These are phyloP conservation scores for Scleroderma citrinum DNA, from an alignment of 768 basidiomycete genomes.

Conservation along the genomic window DNA sequence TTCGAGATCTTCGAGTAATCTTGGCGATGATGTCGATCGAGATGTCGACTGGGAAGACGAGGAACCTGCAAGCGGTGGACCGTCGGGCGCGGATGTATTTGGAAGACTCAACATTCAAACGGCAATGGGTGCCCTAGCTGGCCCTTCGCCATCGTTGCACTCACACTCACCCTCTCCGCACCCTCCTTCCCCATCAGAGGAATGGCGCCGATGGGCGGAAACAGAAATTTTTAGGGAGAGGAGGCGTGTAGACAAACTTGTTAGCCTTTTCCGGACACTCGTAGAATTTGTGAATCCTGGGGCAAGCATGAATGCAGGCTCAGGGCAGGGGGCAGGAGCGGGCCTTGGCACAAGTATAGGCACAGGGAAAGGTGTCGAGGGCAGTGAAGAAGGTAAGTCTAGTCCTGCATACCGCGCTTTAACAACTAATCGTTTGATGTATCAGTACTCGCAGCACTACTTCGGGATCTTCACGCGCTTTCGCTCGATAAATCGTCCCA, in stretches of 20 bases:
- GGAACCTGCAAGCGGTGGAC: conserved; percentile 7
- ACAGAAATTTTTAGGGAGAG: conserved; percentile 49
- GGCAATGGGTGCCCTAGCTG: neutral
- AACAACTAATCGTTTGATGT: neutral
- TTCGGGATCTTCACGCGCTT: conserved; percentile 25
- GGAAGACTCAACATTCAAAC: neutral
- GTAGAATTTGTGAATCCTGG: conserved; percentile 57
- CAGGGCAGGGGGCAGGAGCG: neutral
- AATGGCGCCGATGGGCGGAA: conserved; percentile 27
- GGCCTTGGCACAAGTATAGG: neutral
- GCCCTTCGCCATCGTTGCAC: conserved; percentile 2
- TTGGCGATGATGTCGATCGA: conserved; percentile 22
- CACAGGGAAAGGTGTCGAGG: neutral
- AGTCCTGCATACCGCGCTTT: conserved; percentile 9
- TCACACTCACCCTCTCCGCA: conserved; percentile 1
- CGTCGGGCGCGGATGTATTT: neutral
- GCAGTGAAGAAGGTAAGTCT: conserved; percentile 5
- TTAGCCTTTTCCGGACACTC: conserved; percentile 49
- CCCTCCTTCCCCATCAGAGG: conserved; percentile 10
- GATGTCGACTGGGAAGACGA: conserved; percentile 27
- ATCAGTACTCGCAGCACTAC: conserved; percentile 14
- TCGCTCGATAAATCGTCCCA: conserved; percentile 15
- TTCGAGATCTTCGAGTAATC: conserved; percentile 24
- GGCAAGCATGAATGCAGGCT: neutral
- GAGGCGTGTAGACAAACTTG: conserved; percentile 56